A percentile compares a stretch with the other conserved stretches of the same genome.
Evolutionary conservation across 495 filamentous ascomycete genomes (phyloP).

Genomic region (Penicillium steckii): DNA sequence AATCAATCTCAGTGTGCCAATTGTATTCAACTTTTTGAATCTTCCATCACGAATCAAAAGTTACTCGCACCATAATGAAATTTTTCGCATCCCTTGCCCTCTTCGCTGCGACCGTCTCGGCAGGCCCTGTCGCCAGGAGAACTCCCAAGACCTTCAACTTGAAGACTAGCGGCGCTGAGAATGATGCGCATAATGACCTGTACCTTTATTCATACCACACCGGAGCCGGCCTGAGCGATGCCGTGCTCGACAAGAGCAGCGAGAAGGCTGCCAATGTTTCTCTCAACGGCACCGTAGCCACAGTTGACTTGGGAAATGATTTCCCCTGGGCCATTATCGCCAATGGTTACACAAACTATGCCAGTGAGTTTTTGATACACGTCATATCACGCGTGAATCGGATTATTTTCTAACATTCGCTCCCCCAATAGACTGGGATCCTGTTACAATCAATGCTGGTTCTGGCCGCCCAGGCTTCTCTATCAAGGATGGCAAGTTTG

Average conservation of each 20-base stretch:
- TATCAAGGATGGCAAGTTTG: conserved; percentile 33
- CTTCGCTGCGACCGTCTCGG: conserved; percentile 25
- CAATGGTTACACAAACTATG: conserved; percentile 21
- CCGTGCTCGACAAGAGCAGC: conserved; percentile 31
- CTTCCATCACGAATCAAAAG: neutral
- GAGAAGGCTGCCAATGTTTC: conserved; percentile 31
- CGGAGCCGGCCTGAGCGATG: conserved; percentile 46
- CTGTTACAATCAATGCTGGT: conserved; percentile 43
- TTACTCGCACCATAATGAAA: conserved; percentile 27
- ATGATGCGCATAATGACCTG: conserved; percentile 38
- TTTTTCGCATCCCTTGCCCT: conserved; percentile 32
- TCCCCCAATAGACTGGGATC: conserved; percentile 34
- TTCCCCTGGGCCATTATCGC: conserved; percentile 39
- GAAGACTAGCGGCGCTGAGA: conserved; percentile 36
- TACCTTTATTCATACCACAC: conserved; percentile 50
- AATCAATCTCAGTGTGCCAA: neutral
- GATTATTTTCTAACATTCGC: neutral
- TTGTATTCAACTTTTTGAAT: neutral
- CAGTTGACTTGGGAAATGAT: conserved; percentile 10
- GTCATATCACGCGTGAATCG: too few relatives aligned
- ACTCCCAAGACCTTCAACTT: conserved; percentile 38
- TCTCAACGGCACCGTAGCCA: conserved; percentile 39
- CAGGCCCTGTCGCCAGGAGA: conserved; percentile 16
- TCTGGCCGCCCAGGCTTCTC: conserved; percentile 37
- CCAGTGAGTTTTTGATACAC: conserved; percentile 23